Conservation (phyloP, 345 rosid genomes). For the Geranium rotundifolium region DNA sequence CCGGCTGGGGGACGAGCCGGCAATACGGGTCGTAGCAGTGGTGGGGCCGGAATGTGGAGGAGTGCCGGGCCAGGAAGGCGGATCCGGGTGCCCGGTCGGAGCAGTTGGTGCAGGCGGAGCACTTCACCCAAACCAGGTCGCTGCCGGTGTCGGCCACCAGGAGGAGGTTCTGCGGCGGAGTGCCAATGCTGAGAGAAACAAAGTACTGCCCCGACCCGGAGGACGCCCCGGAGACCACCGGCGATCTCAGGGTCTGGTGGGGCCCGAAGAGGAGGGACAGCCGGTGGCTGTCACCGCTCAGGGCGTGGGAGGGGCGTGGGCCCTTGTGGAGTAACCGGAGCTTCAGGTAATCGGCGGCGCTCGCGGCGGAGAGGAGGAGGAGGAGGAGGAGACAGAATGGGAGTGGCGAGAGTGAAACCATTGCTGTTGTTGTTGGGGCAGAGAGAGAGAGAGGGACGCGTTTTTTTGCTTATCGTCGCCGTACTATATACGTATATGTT, state of each 20-base stretch:
- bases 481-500: neutral
- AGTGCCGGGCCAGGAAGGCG: slow-evolving; percentile 62
- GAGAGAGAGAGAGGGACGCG: slow-evolving; percentile 2
- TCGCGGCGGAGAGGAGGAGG: slow-evolving; percentile 2
- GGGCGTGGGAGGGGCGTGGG: slow-evolving; percentile 28
- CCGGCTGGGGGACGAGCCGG: slow-evolving; percentile 44
- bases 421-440: slow-evolving; percentile 10
- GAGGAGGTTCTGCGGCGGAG: slow-evolving; percentile 66
- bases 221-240: slow-evolving; percentile 61
- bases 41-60: slow-evolving; percentile 54
- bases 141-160: slow-evolving; percentile 80
- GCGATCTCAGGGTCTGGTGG: slow-evolving; percentile 32
- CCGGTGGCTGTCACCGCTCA: slow-evolving; percentile 33
- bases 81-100: slow-evolving; percentile 39
- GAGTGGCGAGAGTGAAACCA: slow-evolving; percentile 4
- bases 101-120: slow-evolving; percentile 69
- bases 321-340: slow-evolving; percentile 56
- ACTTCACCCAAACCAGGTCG: slow-evolving; percentile 76
- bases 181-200: slow-evolving; percentile 55
- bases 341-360: slow-evolving; percentile 28
- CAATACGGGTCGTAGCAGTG: slow-evolving; percentile 58
- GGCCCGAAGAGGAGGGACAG: slow-evolving; percentile 24
- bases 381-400: slow-evolving; percentile 5
- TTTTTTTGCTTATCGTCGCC: neutral
- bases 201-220: slow-evolving; percentile 84